These are phyloP conservation scores for Hura crepitans DNA, from an alignment of 441 rosid species.

Conservation along the genomic window DNA sequence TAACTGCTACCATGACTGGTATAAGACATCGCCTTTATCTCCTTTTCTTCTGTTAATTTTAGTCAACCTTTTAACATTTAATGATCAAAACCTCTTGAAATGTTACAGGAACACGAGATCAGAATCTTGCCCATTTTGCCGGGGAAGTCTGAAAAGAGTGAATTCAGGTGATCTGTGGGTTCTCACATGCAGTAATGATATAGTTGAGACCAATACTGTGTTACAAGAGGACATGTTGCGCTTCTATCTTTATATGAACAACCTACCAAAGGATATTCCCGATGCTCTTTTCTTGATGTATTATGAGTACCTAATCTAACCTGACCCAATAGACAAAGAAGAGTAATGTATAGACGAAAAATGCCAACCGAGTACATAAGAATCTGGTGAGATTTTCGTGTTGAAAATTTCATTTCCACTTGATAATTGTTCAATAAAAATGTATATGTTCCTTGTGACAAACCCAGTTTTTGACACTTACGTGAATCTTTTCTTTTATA, in stretches of 20 bases:
- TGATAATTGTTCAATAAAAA: slow-evolving; percentile 13
- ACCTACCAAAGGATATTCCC: slow-evolving; percentile 66
- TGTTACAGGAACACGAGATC: slow-evolving; percentile 69
- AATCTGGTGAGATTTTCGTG: slow-evolving; percentile 20
- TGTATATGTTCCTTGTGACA: slow-evolving; percentile 7
- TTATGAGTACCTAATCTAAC: slow-evolving; percentile 64
- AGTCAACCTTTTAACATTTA: background rate
- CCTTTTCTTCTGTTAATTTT: background rate
- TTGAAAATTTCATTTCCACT: slow-evolving; percentile 8
- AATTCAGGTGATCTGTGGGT: slow-evolving; percentile 87
- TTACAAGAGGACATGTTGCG: slow-evolving; percentile 59
- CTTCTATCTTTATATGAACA: slow-evolving; percentile 67
- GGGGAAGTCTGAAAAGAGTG: slow-evolving; percentile 77
- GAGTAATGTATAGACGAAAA: slow-evolving; percentile 21
- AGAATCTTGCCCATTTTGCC: slow-evolving; percentile 86
- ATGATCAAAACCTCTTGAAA: background rate
- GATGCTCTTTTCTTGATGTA: slow-evolving; percentile 67
- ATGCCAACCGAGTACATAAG: slow-evolving; percentile 14
- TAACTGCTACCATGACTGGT: slow-evolving; percentile 87
- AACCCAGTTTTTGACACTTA: background rate
- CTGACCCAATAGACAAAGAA: background rate
- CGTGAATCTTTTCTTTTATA: background rate
- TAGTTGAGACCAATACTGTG: slow-evolving; percentile 64
- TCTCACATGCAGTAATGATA: slow-evolving; percentile 62
- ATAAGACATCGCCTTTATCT: slow-evolving; percentile 1